Conservation (phyloP, 1,284 basidiomycete species). For the Trametes polyzona region DNA sequence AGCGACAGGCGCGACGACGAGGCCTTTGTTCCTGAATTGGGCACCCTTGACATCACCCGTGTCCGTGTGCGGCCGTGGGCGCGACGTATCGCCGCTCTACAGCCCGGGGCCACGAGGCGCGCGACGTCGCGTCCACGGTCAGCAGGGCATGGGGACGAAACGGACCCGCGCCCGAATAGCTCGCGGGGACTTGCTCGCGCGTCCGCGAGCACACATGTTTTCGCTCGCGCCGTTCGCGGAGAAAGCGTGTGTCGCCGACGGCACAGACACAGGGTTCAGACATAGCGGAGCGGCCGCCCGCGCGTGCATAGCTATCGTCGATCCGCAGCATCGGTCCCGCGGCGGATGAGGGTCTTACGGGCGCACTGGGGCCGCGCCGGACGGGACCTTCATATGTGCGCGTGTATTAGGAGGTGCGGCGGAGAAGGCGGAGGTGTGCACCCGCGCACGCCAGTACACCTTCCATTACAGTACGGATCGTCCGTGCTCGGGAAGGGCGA, state of each 20-base stretch:
- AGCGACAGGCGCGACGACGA: not conserved
- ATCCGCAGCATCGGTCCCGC: not conserved
- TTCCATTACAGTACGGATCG: constrained; percentile 1
- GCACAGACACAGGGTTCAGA: not conserved
- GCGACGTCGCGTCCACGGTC: not conserved
- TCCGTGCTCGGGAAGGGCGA: not conserved
- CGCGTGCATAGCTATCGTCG: not conserved
- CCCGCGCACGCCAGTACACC: not conserved
- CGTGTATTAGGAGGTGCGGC: not conserved
- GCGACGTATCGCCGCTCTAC: not conserved
- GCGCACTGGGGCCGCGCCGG: not conserved
- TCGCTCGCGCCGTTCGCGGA: not conserved
- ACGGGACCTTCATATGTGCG: not conserved
- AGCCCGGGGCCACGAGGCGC: not conserved
- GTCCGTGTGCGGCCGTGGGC: not conserved
- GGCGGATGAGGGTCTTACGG: not conserved
- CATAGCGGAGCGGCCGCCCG: not conserved
- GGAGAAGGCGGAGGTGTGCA: not conserved
- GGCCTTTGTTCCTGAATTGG: constrained; percentile 1
- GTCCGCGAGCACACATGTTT: not conserved
- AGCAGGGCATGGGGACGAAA: not conserved
- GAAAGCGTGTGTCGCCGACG: not conserved
- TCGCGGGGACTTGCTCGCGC: not conserved
- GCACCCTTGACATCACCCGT: constrained; percentile 11
- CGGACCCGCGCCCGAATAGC: too few species aligned